These are phyloP conservation scores for Apiospora pterosperma DNA, from an alignment of 2,329 filamentous ascomycete species.

Conservation along the genomic window DNA sequence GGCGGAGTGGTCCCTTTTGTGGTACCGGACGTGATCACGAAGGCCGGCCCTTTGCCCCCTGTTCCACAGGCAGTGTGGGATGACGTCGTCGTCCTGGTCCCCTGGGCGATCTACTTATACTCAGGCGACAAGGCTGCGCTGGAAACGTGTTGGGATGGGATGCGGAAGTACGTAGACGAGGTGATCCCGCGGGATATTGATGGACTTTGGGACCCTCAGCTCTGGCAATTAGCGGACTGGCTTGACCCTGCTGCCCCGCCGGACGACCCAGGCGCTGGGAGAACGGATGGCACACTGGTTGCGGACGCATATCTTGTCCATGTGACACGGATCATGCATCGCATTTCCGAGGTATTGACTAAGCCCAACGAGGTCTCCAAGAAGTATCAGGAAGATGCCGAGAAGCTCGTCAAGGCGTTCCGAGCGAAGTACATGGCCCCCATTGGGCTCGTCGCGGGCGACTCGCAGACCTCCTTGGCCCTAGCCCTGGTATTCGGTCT, in stretches of 20 bases:
- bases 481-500: slow-evolving; percentile 36
- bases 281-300: slow-evolving; percentile 31
- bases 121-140: slow-evolving; percentile 20
- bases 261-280: slow-evolving; percentile 26
- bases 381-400: slow-evolving; percentile 14
- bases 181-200: slow-evolving; percentile 22
- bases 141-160: slow-evolving; percentile 7
- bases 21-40: not conserved
- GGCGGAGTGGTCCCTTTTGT: not conserved
- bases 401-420: slow-evolving; percentile 5
- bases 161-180: not conserved
- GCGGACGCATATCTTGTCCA: slow-evolving; percentile 36
- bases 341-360: slow-evolving; percentile 20
- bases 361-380: slow-evolving; percentile 11
- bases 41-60: not conserved
- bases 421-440: not conserved
- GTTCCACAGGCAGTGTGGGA: slow-evolving; percentile 25
- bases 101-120: slow-evolving; percentile 26
- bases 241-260: slow-evolving; percentile 37
- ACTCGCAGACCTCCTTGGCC: slow-evolving; percentile 37
- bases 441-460: slow-evolving; percentile 27
- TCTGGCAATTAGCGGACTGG: slow-evolving; percentile 36
- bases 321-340: slow-evolving; percentile 25
- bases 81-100: slow-evolving; percentile 27
- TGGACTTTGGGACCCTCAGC: slow-evolving; percentile 30